These are phyloP conservation scores for Cystobasidium tubakii DNA, from an alignment of 768 basidiomycete genomes.

Conservation along the genomic window DNA sequence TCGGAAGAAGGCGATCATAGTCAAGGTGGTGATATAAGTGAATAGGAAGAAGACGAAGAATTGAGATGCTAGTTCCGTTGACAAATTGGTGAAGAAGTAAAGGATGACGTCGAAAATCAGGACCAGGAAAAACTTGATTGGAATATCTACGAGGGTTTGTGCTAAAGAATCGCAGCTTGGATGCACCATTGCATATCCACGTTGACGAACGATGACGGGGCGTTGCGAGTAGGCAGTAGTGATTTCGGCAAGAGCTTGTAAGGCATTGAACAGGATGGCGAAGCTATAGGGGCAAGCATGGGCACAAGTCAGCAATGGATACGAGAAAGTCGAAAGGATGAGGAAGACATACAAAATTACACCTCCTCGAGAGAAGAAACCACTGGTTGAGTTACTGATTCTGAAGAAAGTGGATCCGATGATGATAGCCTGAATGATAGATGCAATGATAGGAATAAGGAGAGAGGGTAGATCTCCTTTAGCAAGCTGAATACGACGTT, in stretches of 20 bases:
- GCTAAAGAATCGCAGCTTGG: conserved; percentile 52
- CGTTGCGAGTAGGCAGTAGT: conserved; percentile 40
- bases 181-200: conserved; percentile 53
- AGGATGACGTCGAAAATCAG: conserved; percentile 43
- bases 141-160: conserved; percentile 43
- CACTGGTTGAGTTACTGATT: conserved; percentile 56
- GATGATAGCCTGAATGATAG: conserved; percentile 53
- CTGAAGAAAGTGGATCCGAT: conserved; percentile 65
- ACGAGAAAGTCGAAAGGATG: conserved; percentile 36
- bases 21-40: conserved; percentile 37
- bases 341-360: conserved; percentile 65
- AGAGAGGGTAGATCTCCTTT: conserved; percentile 51
- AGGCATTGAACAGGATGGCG: conserved; percentile 49
- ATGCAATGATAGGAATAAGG: conserved; percentile 45
- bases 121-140: conserved; percentile 33
- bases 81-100: conserved; percentile 40
- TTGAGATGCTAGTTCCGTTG: conserved; percentile 46
- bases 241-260: conserved; percentile 47
- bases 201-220: conserved; percentile 47
- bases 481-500: conserved; percentile 54
- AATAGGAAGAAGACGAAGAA: conserved; percentile 43
- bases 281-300: neutral
- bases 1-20: conserved; percentile 43
- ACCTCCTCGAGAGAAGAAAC: conserved; percentile 71
- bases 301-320: too few relatives aligned